phyloP scores from a whole-genome alignment of 805 yeast species.

The Pichia exigua region DNA sequence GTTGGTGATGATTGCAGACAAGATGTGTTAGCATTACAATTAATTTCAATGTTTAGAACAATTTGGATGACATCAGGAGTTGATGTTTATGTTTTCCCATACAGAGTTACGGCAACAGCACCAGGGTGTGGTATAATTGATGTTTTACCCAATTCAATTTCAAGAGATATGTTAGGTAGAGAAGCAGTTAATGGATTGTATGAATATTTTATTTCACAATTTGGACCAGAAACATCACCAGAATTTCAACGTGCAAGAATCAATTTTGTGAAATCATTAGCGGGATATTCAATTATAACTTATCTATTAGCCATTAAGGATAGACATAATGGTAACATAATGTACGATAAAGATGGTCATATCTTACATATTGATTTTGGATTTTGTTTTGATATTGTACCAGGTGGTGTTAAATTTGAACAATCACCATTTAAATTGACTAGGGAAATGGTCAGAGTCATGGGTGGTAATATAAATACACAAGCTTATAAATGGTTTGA shows the following conservation, averaged over 20 bases:
- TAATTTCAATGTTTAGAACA: slow-evolving; percentile 83
- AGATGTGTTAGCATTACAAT: slow-evolving; percentile 88
- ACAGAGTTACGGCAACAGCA: slow-evolving; percentile 95
- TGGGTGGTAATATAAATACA: slow-evolving; percentile 84
- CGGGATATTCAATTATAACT: slow-evolving; percentile 89
- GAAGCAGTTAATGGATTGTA: slow-evolving; percentile 97
- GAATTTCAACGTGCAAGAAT: slow-evolving; percentile 88
- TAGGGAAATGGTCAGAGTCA: slow-evolving; percentile 89
- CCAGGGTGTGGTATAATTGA: slow-evolving; percentile 99
- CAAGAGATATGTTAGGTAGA: slow-evolving; percentile 97
- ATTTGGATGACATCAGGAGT: slow-evolving; percentile 85
- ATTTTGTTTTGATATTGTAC: slow-evolving; percentile 96
- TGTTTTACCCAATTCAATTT: slow-evolving; percentile 88
- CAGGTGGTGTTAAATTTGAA: slow-evolving; percentile 97
- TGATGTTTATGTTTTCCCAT: slow-evolving; percentile 86
- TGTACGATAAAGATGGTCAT: slow-evolving; percentile 94
- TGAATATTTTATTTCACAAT: slow-evolving; percentile 84
- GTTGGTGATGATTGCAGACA: slow-evolving; percentile 99
- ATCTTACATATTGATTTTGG: slow-evolving; percentile 96
- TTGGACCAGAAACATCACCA: slow-evolving; percentile 88
- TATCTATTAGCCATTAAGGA: slow-evolving; percentile 91
- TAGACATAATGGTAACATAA: slow-evolving; percentile 95
- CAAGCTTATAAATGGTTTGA: slow-evolving; percentile 92
- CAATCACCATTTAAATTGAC: slow-evolving; percentile 98
- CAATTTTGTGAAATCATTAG: slow-evolving; percentile 87